phyloP scores from a whole-genome alignment of 2,329 filamentous ascomycete species.

The Aaosphaeria arxii region DNA sequence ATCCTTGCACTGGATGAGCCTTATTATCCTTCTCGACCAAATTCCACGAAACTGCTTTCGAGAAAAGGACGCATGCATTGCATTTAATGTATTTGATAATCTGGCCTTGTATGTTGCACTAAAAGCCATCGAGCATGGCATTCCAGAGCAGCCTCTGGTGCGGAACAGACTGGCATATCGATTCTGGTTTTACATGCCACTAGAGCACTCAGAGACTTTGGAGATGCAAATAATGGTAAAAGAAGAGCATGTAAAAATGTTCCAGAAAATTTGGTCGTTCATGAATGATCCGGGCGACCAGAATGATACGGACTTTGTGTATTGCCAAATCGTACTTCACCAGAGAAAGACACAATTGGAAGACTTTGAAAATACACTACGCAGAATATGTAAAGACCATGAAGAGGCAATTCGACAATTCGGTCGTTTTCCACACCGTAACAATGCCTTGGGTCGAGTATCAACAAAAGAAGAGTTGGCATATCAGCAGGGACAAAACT shows the following conservation, averaged over 20 bases:
- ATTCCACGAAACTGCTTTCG: conserved; percentile 4
- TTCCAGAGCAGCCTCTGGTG: neutral
- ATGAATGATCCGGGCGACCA: neutral
- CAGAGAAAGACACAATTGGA: neutral
- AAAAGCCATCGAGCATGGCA: neutral
- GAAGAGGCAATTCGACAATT: neutral
- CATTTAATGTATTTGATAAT: conserved; percentile 3
- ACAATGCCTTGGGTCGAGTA: neutral
- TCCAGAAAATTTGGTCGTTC: neutral
- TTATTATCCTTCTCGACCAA: conserved; percentile 3
- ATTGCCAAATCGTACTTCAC: neutral
- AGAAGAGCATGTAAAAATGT: neutral
- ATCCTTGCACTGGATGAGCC: conserved; percentile 3
- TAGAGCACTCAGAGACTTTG: neutral
- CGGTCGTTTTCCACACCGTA: neutral
- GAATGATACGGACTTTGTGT: neutral
- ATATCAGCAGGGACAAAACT: neutral
- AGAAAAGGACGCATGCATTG: neutral
- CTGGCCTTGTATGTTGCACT: neutral
- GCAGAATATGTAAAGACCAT: neutral
- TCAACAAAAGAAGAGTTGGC: neutral
- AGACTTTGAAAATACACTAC: neutral
- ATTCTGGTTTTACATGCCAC: neutral
- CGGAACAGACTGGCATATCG: neutral
- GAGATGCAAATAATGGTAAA: neutral